Percentiles rank a stretch among this genome's conserved stretches.
These are phyloP conservation scores for Kwoniella bestiolae DNA, from an alignment of 768 basidiomycete genomes.

Conservation along the genomic window DNA sequence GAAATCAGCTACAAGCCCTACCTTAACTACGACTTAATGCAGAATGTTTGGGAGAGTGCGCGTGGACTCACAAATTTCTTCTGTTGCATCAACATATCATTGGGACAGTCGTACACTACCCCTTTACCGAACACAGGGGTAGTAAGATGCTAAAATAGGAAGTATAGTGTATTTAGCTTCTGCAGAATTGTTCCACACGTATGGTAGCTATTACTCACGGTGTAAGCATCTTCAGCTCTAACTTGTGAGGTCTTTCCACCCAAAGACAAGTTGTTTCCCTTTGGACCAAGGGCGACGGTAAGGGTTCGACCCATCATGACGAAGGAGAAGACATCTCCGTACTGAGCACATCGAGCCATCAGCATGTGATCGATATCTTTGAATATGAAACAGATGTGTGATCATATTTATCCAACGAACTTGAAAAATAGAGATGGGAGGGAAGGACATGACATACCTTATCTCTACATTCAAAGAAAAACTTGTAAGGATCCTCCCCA, in stretches of 20 bases:
- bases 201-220: conserved; percentile 49
- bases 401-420: too few relatives aligned
- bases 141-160: conserved; percentile 81
- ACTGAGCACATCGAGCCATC: conserved; percentile 61
- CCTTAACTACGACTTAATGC: too few relatives aligned
- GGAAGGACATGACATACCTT: conserved; percentile 50
- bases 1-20: not conserved
- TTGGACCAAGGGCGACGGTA: conserved; percentile 86
- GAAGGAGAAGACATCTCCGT: conserved; percentile 97
- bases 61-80: conserved; percentile 76
- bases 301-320: conserved; percentile 83
- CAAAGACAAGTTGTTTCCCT: conserved; percentile 90
- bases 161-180: too few relatives aligned
- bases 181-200: too few relatives aligned
- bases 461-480: conserved; percentile 72
- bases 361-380: not conserved
- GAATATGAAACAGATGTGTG: too few relatives aligned
- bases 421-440: not conserved
- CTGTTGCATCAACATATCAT: conserved; percentile 97
- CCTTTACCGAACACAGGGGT: conserved; percentile 96
- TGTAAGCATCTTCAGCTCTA: conserved; percentile 96
- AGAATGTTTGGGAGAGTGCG: too few relatives aligned
- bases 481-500: conserved; percentile 89
- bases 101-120: conserved; percentile 96
- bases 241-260: conserved; percentile 91